A percentile compares a stretch with the other conserved stretches of the same genome.
Evolutionary conservation across 768 basidiomycete species (phyloP).

Genomic region (Thelephora ganbajun): DNA sequence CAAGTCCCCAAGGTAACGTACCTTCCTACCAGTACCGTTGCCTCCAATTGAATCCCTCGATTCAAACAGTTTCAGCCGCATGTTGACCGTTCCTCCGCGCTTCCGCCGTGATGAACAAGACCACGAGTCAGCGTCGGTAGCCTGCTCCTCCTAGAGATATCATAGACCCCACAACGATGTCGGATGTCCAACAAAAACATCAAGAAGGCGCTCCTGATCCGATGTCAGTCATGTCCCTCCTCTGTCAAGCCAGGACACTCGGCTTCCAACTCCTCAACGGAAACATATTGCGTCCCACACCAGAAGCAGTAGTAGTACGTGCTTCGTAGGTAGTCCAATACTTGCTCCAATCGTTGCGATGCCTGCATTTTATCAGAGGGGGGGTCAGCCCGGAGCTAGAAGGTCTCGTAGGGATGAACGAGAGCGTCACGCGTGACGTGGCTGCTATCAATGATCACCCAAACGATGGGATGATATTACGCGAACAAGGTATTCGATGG

Average conservation of each 20-base stretch:
- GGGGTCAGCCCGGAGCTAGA: background rate
- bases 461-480: background rate
- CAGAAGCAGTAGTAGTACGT: constrained; percentile 75
- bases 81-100: too few species aligned
- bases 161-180: too few species aligned
- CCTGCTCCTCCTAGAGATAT: too few species aligned
- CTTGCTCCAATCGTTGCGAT: constrained; percentile 49
- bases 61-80: too few species aligned
- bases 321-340: constrained; percentile 61
- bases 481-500: background rate
- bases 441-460: background rate
- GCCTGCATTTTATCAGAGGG: constrained; percentile 32
- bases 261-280: constrained; percentile 39
- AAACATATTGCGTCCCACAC: constrained; percentile 70
- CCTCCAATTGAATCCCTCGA: too few species aligned
- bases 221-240: constrained; percentile 58
- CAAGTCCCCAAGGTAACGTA: too few species aligned
- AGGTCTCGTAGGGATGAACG: background rate
- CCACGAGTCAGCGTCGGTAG: too few species aligned
- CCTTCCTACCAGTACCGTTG: too few species aligned
- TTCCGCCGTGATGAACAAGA: too few species aligned
- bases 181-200: too few species aligned
- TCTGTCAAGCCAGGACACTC: constrained; percentile 69
- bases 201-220: constrained; percentile 1
- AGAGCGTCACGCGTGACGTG: background rate